A percentile compares a stretch with the other conserved stretches of the same genome.
Conservation (phyloP, 2,329 filamentous ascomycete species). For the Colletotrichum musae region DNA sequence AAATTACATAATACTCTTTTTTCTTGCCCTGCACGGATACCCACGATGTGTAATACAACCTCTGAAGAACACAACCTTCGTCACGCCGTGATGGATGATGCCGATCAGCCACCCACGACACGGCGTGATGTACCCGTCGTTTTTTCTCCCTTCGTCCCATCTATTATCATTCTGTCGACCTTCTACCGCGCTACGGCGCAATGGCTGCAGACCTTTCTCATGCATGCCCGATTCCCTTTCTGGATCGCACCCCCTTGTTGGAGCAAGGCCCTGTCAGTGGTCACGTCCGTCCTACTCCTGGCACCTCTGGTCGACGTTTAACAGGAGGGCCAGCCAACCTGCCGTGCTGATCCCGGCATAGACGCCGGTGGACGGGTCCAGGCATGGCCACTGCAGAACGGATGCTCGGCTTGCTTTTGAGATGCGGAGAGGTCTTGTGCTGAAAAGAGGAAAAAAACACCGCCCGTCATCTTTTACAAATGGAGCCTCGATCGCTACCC, state of each 20-base stretch:
- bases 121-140: constrained; percentile 2
- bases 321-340: constrained; percentile 2
- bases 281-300: background rate
- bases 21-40: background rate
- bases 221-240: constrained; percentile 26
- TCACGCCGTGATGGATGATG: background rate
- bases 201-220: constrained; percentile 28
- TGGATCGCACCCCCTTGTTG: constrained; percentile 4
- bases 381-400: background rate
- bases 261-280: constrained; percentile 14
- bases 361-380: background rate
- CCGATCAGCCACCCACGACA: background rate
- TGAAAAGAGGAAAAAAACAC: background rate
- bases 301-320: background rate
- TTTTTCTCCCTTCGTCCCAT: constrained; percentile 21
- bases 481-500: background rate
- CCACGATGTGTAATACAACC: too few relatives aligned
- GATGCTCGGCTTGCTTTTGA: background rate
- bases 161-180: constrained; percentile 2
- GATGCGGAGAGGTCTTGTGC: background rate
- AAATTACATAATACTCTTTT: constrained; percentile 21
- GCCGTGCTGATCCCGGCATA: constrained; percentile 13
- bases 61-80: too few relatives aligned
- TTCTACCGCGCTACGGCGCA: constrained; percentile 15
- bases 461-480: background rate